Evolutionary conservation across 768 basidiomycete species (phyloP), one percentile per base, ranked within the genome.

Genomic region (Leccinum fibrillosum): DNA sequence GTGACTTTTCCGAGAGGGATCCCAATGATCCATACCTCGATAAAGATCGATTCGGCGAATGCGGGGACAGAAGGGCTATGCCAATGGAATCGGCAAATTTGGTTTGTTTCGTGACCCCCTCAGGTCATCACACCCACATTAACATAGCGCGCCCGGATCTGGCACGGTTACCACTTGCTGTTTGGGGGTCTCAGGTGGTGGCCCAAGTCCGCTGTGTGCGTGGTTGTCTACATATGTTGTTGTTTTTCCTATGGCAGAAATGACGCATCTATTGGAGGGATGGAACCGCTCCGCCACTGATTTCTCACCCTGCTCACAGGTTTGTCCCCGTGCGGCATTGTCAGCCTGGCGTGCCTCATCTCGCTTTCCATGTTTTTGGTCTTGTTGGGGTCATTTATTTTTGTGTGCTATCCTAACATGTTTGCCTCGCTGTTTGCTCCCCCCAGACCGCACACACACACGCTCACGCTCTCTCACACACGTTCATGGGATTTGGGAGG

Each of bases 221-320:
- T 44, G 42, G 39, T 42, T 39, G 39, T 39, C 17, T 32, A 1
- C 32, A 32, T 19, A 44, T 44, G 19, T 44, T 9, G 1, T 42
- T 44, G n/a, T 23, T 39, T 37, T 60, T 59, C 70, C 45, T 72
- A 70, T 72, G 70, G 69, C 69, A 63, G 49, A 70, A 72, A 70
- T 64, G 66, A 69, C 69, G 66, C 69, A 69, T 10, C 39, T 19
- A 19, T 44, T 44, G 42, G 42, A 44, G n/a, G 42, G 15, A 13
- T 13, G 23, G n/a, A 35, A 48, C 25, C 53, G 42, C 55, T 37
- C 59, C 58, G 59, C 61, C 65, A 61, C 61, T n/a, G 19, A 49
- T 59, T 39, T 68, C 65, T 62, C 66, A 63, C 68, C 57, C 53
- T 42, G 58, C 49, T 48, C 25, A 48, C 23, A 48, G 47, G 21